These are phyloP conservation scores for Kodamaea kaohsiungensis DNA, from an alignment of 805 yeast genomes.

Conservation along the genomic window DNA sequence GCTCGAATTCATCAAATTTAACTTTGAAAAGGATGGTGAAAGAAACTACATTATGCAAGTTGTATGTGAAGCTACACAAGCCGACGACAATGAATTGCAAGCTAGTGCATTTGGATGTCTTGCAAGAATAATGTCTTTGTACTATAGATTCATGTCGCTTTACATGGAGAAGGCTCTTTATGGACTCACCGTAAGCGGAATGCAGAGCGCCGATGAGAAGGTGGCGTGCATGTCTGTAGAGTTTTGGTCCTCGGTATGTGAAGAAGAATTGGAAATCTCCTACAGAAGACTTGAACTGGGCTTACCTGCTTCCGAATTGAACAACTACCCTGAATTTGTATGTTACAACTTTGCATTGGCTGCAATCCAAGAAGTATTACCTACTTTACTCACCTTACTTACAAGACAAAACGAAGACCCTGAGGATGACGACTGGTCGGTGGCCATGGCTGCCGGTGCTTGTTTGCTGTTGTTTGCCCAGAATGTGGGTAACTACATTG, in stretches of 20 bases:
- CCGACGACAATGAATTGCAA: slow-evolving; percentile 76
- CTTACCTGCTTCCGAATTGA: slow-evolving; percentile 35
- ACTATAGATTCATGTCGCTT: slow-evolving; percentile 85
- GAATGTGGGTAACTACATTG: slow-evolving; percentile 81
- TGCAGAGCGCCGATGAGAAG: slow-evolving; percentile 79
- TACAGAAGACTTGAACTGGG: slow-evolving; percentile 64
- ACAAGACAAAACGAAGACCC: slow-evolving; percentile 91
- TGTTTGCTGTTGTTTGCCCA: slow-evolving; percentile 93
- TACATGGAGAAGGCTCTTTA: slow-evolving; percentile 97
- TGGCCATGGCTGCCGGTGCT: slow-evolving; percentile 98
- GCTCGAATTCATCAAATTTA: slow-evolving; percentile 81
- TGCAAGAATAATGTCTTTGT: slow-evolving; percentile 86
- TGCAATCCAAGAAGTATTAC: slow-evolving; percentile 83
- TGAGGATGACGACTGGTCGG: slow-evolving; percentile 97
- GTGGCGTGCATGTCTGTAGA: slow-evolving; percentile 99
- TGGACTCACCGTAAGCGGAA: slow-evolving; percentile 85
- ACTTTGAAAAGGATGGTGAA: slow-evolving; percentile 92
- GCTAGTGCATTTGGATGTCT: slow-evolving; percentile 95
- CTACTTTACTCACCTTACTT: slow-evolving; percentile 76
- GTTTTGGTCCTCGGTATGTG: slow-evolving; percentile 99
- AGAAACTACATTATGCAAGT: slow-evolving; percentile 98
- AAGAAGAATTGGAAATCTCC: slow-evolving; percentile 85
- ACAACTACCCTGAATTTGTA: slow-evolving; percentile 42
- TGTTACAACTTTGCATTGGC: slow-evolving; percentile 81
- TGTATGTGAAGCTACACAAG: slow-evolving; percentile 98